Evolutionary conservation across 495 filamentous ascomycete genomes (phyloP).

Genomic region (Hyaloscypha bicolor): DNA sequence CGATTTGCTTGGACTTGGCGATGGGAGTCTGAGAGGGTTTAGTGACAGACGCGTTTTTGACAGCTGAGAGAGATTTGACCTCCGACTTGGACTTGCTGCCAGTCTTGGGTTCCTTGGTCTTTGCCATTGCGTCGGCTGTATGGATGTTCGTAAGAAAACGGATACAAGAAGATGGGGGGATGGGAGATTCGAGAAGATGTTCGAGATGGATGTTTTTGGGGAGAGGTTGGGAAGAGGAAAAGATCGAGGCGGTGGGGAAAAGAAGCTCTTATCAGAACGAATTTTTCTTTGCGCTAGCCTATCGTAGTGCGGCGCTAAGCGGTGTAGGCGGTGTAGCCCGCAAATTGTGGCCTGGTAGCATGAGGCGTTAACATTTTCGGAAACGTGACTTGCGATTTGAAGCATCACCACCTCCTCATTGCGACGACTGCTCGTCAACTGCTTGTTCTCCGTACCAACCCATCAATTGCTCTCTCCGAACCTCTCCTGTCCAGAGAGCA

Average conservation of each 20-base stretch:
- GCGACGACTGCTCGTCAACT: background rate
- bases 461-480: background rate
- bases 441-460: background rate
- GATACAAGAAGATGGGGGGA: conserved; percentile 20
- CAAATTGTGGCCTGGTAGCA: conserved; percentile 6
- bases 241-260: conserved; percentile 19
- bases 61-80: conserved; percentile 37
- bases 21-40: conserved; percentile 52
- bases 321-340: background rate
- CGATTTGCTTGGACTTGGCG: conserved; percentile 56
- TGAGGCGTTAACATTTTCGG: conserved; percentile 6
- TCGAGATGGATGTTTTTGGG: conserved; percentile 24
- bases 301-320: conserved; percentile 17
- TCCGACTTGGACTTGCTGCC: conserved; percentile 44
- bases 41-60: conserved; percentile 44
- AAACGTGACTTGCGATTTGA: conserved; percentile 21
- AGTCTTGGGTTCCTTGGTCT: conserved; percentile 54
- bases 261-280: conserved; percentile 26
- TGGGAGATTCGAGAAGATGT: conserved; percentile 22
- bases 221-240: conserved; percentile 21
- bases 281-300: conserved; percentile 12
- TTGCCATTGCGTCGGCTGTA: conserved; percentile 51
- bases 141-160: conserved; percentile 18
- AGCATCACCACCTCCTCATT: conserved; percentile 8
- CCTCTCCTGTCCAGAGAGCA: background rate